Evolutionary conservation across 108 stramenopile genomes (phyloP).

Genomic region (Nannochloropsis gaditana): DNA sequence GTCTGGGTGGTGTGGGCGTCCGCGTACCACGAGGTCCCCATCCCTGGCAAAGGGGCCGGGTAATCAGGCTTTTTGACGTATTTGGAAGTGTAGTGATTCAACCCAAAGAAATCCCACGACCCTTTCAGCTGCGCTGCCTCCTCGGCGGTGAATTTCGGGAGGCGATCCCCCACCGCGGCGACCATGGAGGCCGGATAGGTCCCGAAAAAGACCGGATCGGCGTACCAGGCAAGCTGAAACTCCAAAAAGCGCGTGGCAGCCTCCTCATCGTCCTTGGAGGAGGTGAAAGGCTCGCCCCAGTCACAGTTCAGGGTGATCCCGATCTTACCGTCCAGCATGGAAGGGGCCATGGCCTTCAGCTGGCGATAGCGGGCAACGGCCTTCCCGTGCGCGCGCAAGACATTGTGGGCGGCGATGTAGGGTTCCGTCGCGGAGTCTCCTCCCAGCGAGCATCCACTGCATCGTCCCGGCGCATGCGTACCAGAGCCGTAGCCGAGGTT

Average conservation of each 20-base stretch:
- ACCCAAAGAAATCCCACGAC: conserved; percentile 73
- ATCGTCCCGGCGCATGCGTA: conserved; percentile 70
- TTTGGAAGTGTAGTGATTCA: conserved; percentile 70
- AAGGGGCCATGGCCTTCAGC: conserved; percentile 37
- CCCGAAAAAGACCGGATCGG: conserved; percentile 57
- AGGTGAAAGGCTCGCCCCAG: conserved; percentile 58
- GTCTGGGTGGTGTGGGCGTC: conserved; percentile 20
- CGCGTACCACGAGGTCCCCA: conserved; percentile 19
- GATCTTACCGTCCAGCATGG: conserved; percentile 59
- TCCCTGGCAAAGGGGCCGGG: background rate
- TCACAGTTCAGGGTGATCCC: conserved; percentile 71
- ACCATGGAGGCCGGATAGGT: conserved; percentile 76
- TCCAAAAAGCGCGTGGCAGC: conserved; percentile 33
- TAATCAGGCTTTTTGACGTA: conserved; percentile 4
- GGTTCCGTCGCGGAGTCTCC: conserved; percentile 58
- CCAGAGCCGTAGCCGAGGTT: conserved; percentile 73
- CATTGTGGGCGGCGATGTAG: conserved; percentile 68
- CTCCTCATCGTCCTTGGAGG: conserved; percentile 50
- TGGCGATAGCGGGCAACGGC: conserved; percentile 64
- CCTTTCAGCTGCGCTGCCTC: conserved; percentile 55
- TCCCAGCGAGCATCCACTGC: conserved; percentile 25
- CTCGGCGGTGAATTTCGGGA: conserved; percentile 66
- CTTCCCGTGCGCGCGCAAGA: conserved; percentile 70
- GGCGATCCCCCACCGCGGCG: conserved; percentile 55
- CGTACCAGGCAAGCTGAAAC: conserved; percentile 45